Base-by-base conservation (phyloP, 1,139 yeast genomes). In the Geotrichum australiense region DNA sequence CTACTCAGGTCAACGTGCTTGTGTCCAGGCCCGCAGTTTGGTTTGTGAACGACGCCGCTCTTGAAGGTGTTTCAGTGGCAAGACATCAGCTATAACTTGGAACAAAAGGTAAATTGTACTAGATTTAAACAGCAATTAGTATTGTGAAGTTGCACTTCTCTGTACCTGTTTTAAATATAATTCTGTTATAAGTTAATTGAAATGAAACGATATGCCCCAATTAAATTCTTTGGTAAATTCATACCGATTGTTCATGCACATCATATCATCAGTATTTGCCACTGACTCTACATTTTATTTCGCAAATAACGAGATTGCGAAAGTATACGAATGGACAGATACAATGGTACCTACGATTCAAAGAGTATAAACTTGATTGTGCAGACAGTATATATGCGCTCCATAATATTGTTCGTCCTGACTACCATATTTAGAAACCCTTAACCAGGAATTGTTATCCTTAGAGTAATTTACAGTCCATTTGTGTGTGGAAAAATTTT, bases 31-130 rank as follows among this genome's bases (percentile, higher is more conserved):
- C 59, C 42, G 83, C 81, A 6, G 61, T 73, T 32, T 89, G 96
- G 96, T 83, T 85, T 62, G 91, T 84, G 41, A 80, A 84, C 59
- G 71, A 76, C 39, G 75, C 32, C 4, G 38, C 38, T 8, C 66
- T 86, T 40, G 68, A 71, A 19, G 86, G 83, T 24, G 83, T 79
- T 41, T 44, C 50, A 47, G 52, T 20, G 42, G 30, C 41, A 19
- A 26, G 38, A 15, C 34, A 26, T 22, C 31, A 39, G 28, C 15
- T 29, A 23, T 37, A 36, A 19, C 12, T 8, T 11, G 12, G 8
- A n/a, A 31, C 15, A 16, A n/a, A 11, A 21, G 12, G 19, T 20
- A 22, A n/a, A 11, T 19, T 14, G 23, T 11, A n/a, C 11, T 18
- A 19, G 27, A 12, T 5, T 26, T 11, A 26, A 26, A 26, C 12